Percentiles rank a stretch among this genome's conserved stretches.
These are phyloP conservation scores for Phytophthora chlamydospora DNA, from an alignment of 352 stramenopile genomes.

Conservation along the genomic window DNA sequence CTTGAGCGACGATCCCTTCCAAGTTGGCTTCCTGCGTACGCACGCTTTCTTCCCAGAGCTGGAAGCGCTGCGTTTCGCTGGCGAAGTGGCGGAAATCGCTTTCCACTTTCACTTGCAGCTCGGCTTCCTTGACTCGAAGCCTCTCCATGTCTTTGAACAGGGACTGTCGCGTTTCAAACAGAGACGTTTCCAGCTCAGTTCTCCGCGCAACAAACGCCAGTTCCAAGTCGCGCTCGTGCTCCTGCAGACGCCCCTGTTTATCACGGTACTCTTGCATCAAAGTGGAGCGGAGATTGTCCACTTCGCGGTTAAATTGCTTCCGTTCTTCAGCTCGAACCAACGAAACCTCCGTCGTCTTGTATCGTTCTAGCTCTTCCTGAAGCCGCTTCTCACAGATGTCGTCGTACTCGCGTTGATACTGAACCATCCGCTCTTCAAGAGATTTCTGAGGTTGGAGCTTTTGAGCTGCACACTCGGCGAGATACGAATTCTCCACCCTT, in stretches of 20 bases:
- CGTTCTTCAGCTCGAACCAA: conserved; percentile 67
- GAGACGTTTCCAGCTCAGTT: conserved; percentile 60
- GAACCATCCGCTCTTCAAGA: conserved; percentile 66
- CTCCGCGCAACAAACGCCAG: conserved; percentile 53
- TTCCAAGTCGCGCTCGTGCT: conserved; percentile 70
- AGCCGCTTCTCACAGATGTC: conserved; percentile 57
- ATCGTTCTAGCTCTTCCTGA: conserved; percentile 61
- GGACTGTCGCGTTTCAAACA: conserved; percentile 70
- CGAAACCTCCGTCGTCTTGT: conserved; percentile 56
- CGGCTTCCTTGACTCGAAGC: conserved; percentile 54
- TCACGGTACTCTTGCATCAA: conserved; percentile 58
- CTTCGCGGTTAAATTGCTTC: conserved; percentile 56
- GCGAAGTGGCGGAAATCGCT: conserved; percentile 53
- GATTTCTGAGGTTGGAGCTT: conserved; percentile 44
- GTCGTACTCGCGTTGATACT: conserved; percentile 76
- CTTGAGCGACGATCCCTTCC: conserved; percentile 44
- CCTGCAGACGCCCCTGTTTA: conserved; percentile 50
- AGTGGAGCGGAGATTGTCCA: conserved; percentile 47
- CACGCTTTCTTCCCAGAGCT: conserved; percentile 55
- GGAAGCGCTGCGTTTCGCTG: conserved; percentile 50
- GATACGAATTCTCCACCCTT: conserved; percentile 65
- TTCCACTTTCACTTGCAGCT: conserved; percentile 55
- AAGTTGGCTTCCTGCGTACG: conserved; percentile 54
- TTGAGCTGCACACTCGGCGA: conserved; percentile 46
- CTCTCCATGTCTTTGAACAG: conserved; percentile 76